A percentile compares a stretch with the other conserved stretches of the same genome.
These are phyloP conservation scores for Lumnitzera racemosa DNA, from an alignment of 345 rosid genomes.

Conservation along the genomic window DNA sequence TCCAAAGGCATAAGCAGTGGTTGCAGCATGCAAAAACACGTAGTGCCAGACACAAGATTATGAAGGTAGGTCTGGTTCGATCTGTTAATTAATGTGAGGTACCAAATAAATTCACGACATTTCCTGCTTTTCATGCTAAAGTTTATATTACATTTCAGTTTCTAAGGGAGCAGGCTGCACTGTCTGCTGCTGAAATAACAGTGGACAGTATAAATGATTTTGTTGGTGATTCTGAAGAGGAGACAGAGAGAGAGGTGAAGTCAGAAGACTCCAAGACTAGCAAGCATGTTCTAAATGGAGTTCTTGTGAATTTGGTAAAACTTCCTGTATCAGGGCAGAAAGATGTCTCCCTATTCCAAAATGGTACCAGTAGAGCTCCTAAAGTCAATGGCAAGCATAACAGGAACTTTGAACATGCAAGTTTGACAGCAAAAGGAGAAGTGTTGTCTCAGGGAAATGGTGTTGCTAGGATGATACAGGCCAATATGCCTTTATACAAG, in stretches of 20 bases:
- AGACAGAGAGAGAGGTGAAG: constrained; percentile 53
- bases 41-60: constrained; percentile 91
- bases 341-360: constrained; percentile 27
- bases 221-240: constrained; percentile 62
- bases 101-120: too few relatives aligned
- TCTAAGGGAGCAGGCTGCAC: constrained; percentile 86
- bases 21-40: constrained; percentile 90
- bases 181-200: constrained; percentile 74
- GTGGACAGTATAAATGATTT: constrained; percentile 64
- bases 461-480: constrained; percentile 52
- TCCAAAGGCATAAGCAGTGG: constrained; percentile 86
- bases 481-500: constrained; percentile 54
- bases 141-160: constrained; percentile 43
- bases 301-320: constrained; percentile 44
- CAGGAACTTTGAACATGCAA: constrained; percentile 41
- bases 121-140: background rate
- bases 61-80: constrained; percentile 48
- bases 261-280: constrained; percentile 30
- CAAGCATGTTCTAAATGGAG: constrained; percentile 62
- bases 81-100: too few relatives aligned
- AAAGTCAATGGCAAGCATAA: constrained; percentile 86
- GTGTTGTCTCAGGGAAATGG: constrained; percentile 52
- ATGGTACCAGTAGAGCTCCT: constrained; percentile 46
- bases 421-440: constrained; percentile 33
- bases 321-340: constrained; percentile 29